Evolutionary conservation across 495 filamentous ascomycete species (phyloP).

Genomic region (Hypoxylon lenormandii): DNA sequence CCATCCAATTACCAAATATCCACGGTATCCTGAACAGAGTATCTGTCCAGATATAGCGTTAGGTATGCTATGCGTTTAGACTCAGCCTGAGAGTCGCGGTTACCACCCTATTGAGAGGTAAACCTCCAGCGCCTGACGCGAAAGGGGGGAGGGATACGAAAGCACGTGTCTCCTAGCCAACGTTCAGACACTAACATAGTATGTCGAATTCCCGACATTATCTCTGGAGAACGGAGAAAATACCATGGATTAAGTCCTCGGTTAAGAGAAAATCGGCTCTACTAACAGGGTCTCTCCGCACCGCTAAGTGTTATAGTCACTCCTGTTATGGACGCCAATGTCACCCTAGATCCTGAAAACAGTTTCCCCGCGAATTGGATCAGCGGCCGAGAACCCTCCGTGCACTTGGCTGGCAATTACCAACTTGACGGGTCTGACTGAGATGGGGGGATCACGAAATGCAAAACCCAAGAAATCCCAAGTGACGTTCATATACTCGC

Average conservation of each 20-base stretch:
- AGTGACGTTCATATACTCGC: constrained; percentile 22
- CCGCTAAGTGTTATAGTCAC: constrained; percentile 12
- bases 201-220: constrained; percentile 18
- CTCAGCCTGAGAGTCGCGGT: not conserved
- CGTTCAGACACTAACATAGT: not conserved
- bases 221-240: constrained; percentile 50
- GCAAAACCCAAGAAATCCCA: constrained; percentile 23
- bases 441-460: constrained; percentile 21
- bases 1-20: no score
- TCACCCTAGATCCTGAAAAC: constrained; percentile 20
- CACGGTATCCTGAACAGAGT: no score
- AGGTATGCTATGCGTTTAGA: no score
- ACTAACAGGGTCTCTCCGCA: constrained; percentile 22
- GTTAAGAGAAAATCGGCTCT: constrained; percentile 29
- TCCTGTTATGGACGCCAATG: constrained; percentile 28
- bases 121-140: not conserved
- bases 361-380: constrained; percentile 40
- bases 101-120: not conserved
- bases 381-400: constrained; percentile 36
- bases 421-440: constrained; percentile 11
- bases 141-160: constrained; percentile 5
- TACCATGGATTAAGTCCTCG: constrained; percentile 13
- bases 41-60: no score
- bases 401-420: constrained; percentile 23
- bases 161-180: constrained; percentile 4